Evolutionary conservation across 257 asterid genomes (phyloP).

Genomic region (Euphrasia confusa): DNA sequence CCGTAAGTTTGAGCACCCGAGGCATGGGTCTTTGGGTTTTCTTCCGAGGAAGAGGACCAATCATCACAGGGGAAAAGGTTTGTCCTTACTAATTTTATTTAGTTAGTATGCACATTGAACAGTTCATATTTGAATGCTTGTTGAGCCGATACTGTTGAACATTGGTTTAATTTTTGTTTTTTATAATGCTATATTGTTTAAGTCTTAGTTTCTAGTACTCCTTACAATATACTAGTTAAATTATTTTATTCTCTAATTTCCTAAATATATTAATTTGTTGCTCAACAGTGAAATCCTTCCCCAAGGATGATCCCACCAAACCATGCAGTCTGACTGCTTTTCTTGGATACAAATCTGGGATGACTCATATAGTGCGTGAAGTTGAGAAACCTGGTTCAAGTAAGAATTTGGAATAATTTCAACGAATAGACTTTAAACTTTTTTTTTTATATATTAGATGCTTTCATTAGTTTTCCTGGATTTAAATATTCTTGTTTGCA

Average conservation of each 20-base stretch:
- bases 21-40: conserved; percentile 88
- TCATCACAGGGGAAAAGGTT: conserved; percentile 84
- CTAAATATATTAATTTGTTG: not conserved
- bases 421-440: not conserved
- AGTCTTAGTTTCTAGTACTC: not conserved
- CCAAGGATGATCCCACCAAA: conserved; percentile 59
- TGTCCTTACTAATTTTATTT: not conserved
- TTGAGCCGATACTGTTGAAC: not conserved
- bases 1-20: conserved; percentile 90
- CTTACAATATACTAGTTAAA: not conserved
- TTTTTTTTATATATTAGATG: no score
- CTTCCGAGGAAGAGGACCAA: conserved; percentile 79
- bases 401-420: conserved; percentile 23
- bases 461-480: no score
- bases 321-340: conserved; percentile 69
- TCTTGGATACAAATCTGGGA: conserved; percentile 82
- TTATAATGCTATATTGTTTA: not conserved
- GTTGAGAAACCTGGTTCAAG: conserved; percentile 93
- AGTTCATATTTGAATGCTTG: not conserved
- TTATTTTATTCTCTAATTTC: not conserved
- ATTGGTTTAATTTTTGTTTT: not conserved
- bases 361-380: conserved; percentile 84
- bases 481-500: no score
- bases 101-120: not conserved
- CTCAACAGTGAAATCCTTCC: conserved; percentile 77